A percentile compares a stretch with the other conserved stretches of the same genome.
These are phyloP conservation scores for Bertia moriformis DNA, from an alignment of 2,329 filamentous ascomycete genomes.

Conservation along the genomic window DNA sequence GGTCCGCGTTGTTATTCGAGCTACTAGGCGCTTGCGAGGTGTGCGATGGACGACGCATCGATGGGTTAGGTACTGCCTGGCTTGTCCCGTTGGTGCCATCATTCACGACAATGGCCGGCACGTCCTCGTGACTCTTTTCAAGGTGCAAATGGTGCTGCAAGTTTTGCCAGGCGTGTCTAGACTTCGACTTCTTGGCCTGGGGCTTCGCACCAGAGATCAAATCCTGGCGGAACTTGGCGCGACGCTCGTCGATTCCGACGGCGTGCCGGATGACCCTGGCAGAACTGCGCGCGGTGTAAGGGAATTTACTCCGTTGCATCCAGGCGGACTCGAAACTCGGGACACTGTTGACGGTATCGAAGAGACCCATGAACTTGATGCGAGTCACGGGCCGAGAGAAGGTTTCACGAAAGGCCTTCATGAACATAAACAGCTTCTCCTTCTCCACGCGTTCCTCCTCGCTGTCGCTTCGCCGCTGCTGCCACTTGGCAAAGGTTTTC, in stretches of 20 bases:
- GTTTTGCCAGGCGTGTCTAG: not conserved
- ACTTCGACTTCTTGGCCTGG: not conserved
- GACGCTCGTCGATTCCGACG: slow-evolving; percentile 34
- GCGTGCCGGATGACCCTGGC: slow-evolving; percentile 33
- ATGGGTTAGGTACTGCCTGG: not conserved
- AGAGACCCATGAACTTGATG: slow-evolving; percentile 38
- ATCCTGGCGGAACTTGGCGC: slow-evolving; percentile 49
- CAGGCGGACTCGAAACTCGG: slow-evolving; percentile 13
- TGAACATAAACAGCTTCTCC: slow-evolving; percentile 7
- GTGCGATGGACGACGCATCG: not conserved
- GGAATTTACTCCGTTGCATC: slow-evolving; percentile 24
- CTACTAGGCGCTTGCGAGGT: not conserved
- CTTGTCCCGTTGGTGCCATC: not conserved
- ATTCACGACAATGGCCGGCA: not conserved
- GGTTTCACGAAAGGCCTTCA: slow-evolving; percentile 28
- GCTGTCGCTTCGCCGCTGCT: slow-evolving; percentile 8
- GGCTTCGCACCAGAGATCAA: slow-evolving; percentile 38
- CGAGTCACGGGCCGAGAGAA: slow-evolving; percentile 31
- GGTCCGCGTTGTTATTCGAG: not conserved
- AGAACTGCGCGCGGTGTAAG: slow-evolving; percentile 19
- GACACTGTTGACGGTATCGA: slow-evolving; percentile 37
- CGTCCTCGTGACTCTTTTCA: not conserved
- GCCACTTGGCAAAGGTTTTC: slow-evolving; percentile 15
- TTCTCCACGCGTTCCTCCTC: slow-evolving; percentile 9
- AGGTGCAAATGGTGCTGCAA: not conserved